Evolutionary conservation across 257 asterid species (phyloP), one percentile per base, ranked within the genome.

Genomic region (Nicotiana attenuata): DNA sequence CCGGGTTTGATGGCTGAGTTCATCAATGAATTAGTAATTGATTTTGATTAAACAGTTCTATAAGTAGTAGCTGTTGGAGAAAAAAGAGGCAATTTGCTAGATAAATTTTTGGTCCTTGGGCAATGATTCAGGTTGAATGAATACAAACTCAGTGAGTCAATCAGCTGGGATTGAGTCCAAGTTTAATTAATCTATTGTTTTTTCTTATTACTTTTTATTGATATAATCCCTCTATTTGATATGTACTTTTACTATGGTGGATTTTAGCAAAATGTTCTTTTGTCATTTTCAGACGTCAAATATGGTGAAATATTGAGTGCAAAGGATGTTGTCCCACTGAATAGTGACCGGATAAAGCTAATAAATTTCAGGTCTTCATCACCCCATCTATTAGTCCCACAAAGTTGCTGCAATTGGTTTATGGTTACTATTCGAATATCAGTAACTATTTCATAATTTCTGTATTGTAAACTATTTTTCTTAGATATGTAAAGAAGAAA

Each of bases 1-100:
- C 99, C 69, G 97, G 98, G 64, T 95, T 93, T 86, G 85, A 93
- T 67, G 99, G 98, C 22, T 94, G 78, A 86, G 77, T 31, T 33
- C 14, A 57, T 38, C 16, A 60, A 24, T 15, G 24, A 60, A 78
- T 28, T 55, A 8, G 5, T 16, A 56, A 24, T 5, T 20, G 24
- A 3, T 79, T 69, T 33, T 59, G 33, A 15, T 2, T 26, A n/a
- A 16, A 35, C 5, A 4, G 63, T 75, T 76, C 4, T 38, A 83
- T 82, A 22, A 65, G 76, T 73, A 64, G 20, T 50, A 67, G 56
- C 67, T 82, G 15, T n/a, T 56, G 31, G 59, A 13, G 31, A 28
- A 57, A 33, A 52, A 52, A 31, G 64, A 35, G 14, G 65, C 50
- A 47, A 76, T 73, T 73, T 15, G 24, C 63, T 47, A 50, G 41